Evolutionary conservation across 2,329 filamentous ascomycete genomes (phyloP), one percentile per base, ranked within the genome.

Genomic region (Seiridium cupressi): DNA sequence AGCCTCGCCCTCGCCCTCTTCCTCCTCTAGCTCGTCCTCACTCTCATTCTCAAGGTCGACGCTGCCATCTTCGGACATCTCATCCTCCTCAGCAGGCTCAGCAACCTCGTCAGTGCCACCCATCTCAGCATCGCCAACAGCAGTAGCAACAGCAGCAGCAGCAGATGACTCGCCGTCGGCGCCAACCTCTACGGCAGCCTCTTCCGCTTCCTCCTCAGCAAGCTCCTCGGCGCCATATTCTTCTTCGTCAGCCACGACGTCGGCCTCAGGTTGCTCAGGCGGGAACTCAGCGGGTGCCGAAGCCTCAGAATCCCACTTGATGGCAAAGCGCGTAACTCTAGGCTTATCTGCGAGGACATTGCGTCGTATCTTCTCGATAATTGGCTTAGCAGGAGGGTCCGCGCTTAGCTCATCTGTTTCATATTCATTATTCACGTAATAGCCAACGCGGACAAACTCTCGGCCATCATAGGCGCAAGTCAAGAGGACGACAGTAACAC

Each of bases 401-500:
- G 89, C 88, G 69, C 87, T 90, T 64, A 99, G 84, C 74, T 96
- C 92, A 70, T 96, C 92, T 34, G 91, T 90, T 68, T 96, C 92
- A 76, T 99, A 99, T 77, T 99, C 96, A 71, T 99, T 99, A 84
- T 98, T 99, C 71, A 99, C 95, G 69, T 99, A 99, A 85, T 99
- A 99, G 63, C 95, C 95, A 47, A 99, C 94, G 66, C 95, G 93
- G 44, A 99, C 93, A 70, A 99, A 99, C 76, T 99, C 95, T 72
- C 95, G 88, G 58, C 91, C 90, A 71, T 99, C 95, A 79, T 99
- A 99, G 75, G 92, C 91, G 79, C 95, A 98, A 60, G 93, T 97
- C 66, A 99, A 85, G 59, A 99, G 89, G 69, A 99, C 93, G 70
- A 99, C 95, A 3, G 95, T 99, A 55, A 99, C 96, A 62, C 95